Base-by-base conservation (phyloP, 2,329 filamentous ascomycete species). In the Aspergillus japonicus region DNA sequence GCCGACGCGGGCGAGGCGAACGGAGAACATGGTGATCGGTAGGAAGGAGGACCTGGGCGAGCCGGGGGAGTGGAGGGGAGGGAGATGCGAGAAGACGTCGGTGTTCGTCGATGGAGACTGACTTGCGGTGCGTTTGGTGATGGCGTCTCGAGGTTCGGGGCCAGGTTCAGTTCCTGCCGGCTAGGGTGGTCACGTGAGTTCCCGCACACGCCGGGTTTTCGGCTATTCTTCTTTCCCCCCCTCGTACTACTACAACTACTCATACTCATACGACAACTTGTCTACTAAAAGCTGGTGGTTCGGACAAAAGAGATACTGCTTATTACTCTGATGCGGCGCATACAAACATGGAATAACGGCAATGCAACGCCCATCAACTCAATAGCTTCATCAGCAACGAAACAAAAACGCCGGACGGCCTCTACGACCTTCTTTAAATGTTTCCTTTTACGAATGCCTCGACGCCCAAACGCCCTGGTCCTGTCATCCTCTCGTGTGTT, bases 1-100 rank as follows among this genome's bases (percentile, higher is more conserved):
- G 77, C 81, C 81, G 71, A 82, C 80, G 75, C 81, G 82, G 75
- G 82, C 81, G 72, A 81, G 76, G 73, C 83, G 81, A 76, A 79
- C 78, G 75, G 83, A 80, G 75, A 84, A 75, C 84, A 87, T 86
- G 67, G 72, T 73, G 69, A 59, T 62, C 63, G 65, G 62, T 57
- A 50, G 64, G 58, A 62, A 63, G 65, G 60, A 61, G 63, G 56
- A 65, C 62, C 67, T 69, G 57, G 58, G 54, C 52, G 29, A 55
- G 48, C 42, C 52, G 57, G 50, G 61, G 14, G 33, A 35, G 14
- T 54, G 56, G 63, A 57, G 59, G 47, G 65, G 64, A 58, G 65
- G 58, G 65, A 66, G 65, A 65, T 62, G 63, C 58, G 60, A 66
- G 58, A 57, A 63, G 65, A 35, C 11, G 33, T 35, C 11, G 26